Evolutionary conservation across 2,329 filamentous ascomycete genomes (phyloP).

Genomic region (Chaetomiaceae sp.): DNA sequence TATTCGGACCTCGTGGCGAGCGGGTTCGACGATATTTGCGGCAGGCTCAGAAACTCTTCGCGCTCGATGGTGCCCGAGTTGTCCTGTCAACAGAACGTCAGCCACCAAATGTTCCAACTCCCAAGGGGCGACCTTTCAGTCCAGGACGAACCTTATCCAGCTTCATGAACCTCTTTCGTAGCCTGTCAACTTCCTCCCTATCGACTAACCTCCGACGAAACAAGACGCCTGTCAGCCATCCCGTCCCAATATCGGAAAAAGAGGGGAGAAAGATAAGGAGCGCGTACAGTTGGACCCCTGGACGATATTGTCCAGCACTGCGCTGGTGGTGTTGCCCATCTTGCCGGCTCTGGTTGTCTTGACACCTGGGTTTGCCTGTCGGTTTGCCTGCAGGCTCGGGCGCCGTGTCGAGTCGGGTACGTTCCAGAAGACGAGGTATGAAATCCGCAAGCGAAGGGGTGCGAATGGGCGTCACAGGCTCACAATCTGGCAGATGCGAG

Average conservation of each 20-base stretch:
- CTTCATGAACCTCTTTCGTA: slow-evolving; percentile 98
- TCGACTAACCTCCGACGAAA: slow-evolving; percentile 62
- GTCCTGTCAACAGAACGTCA: slow-evolving; percentile 54
- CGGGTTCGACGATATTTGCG: slow-evolving; percentile 96
- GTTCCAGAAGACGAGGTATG: no score
- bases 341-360: slow-evolving; percentile 12
- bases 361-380: not conserved
- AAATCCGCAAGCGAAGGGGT: not conserved
- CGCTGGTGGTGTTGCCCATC: slow-evolving; percentile 66
- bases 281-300: slow-evolving; percentile 86
- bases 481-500: no score
- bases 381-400: not conserved
- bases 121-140: not conserved
- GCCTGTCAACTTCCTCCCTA: slow-evolving; percentile 90
- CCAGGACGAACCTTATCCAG: slow-evolving; percentile 73
- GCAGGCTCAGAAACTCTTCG: slow-evolving; percentile 94
- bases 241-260: not conserved
- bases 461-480: not conserved
- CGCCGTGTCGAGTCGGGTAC: no score
- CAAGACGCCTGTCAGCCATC: slow-evolving; percentile 5
- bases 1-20: slow-evolving; percentile 78
- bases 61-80: slow-evolving; percentile 98
- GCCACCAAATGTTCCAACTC: not conserved
- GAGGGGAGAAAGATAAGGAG: not conserved
- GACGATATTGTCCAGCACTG: slow-evolving; percentile 90